phyloP scores from a whole-genome alignment of 2,329 filamentous ascomycete species.

The Exophiala xenobiotica region DNA sequence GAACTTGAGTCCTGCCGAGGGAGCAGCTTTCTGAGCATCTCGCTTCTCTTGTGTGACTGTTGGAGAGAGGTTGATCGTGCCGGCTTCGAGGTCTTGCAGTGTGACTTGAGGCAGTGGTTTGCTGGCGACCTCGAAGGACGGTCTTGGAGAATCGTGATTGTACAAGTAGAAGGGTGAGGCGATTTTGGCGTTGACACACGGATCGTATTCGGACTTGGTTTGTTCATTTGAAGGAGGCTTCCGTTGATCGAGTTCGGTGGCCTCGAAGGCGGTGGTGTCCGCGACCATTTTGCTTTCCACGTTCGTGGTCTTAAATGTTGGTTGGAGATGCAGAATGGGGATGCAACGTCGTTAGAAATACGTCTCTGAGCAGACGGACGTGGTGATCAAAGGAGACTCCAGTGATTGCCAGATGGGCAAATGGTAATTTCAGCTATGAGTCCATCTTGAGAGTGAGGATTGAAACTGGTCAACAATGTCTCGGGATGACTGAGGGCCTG shows the following conservation, averaged over 20 bases:
- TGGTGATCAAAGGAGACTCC: not conserved
- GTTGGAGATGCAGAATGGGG: not conserved
- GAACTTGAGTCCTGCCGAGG: conserved; percentile 16
- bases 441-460: not conserved
- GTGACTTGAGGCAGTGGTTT: conserved; percentile 22
- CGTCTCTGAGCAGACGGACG: not conserved
- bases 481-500: too few relatives aligned
- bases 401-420: not conserved
- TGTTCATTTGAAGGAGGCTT: conserved; percentile 6
- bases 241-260: conserved; percentile 24
- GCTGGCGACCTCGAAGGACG: conserved; percentile 32
- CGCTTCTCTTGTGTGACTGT: conserved; percentile 28
- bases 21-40: conserved; percentile 15
- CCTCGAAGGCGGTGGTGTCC: conserved; percentile 2
- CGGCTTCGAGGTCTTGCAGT: conserved; percentile 38
- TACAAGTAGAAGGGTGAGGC: conserved; percentile 47
- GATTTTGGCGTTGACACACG: conserved; percentile 41
- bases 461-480: too few relatives aligned
- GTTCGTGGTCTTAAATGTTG: not conserved
- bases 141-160: conserved; percentile 38
- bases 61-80: conserved; percentile 25
- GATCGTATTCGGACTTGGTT: conserved; percentile 38
- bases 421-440: not conserved
- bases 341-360: not conserved
- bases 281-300: not conserved